Evolutionary conservation across 805 yeast genomes (phyloP).

Genomic region (Yamadazyma akitaensis): DNA sequence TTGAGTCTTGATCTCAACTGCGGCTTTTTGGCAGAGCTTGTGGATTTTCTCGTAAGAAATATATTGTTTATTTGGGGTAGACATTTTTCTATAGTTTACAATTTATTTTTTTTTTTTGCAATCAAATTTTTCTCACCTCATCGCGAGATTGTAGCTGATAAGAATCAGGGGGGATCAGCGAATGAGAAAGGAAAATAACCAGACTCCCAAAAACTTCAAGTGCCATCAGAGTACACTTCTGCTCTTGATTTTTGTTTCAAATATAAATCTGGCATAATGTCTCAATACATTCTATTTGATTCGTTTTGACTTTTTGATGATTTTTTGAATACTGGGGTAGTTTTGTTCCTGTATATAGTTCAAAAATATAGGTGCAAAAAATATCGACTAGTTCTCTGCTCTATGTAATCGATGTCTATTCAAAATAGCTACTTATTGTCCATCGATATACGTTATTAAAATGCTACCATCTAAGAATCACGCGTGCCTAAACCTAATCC

Average conservation of each 20-base stretch:
- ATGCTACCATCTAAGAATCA: not conserved
- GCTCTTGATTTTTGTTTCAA: no score
- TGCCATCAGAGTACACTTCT: no score
- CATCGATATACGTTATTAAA: not conserved
- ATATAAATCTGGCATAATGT: no score
- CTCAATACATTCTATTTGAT: no score
- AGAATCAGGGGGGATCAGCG: not conserved
- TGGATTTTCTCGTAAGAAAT: conserved; percentile 80
- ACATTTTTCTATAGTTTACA: not conserved
- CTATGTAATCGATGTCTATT: not conserved
- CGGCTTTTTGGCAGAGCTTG: conserved; percentile 73
- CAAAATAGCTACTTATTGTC: not conserved
- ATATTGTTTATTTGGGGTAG: conserved; percentile 44
- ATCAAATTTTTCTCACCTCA: not conserved
- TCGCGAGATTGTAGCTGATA: not conserved
- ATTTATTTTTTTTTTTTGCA: not conserved
- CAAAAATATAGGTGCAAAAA: no score
- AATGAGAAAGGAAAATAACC: not conserved
- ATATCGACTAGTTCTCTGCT: no score
- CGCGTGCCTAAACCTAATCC: not conserved
- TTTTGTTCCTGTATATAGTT: no score
- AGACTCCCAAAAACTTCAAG: no score
- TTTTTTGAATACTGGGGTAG: no score
- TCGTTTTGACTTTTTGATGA: no score
- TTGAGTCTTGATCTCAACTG: conserved; percentile 46